phyloP scores from a whole-genome alignment of 1,139 yeast species.

The Blastobotrys capitulatus region DNA sequence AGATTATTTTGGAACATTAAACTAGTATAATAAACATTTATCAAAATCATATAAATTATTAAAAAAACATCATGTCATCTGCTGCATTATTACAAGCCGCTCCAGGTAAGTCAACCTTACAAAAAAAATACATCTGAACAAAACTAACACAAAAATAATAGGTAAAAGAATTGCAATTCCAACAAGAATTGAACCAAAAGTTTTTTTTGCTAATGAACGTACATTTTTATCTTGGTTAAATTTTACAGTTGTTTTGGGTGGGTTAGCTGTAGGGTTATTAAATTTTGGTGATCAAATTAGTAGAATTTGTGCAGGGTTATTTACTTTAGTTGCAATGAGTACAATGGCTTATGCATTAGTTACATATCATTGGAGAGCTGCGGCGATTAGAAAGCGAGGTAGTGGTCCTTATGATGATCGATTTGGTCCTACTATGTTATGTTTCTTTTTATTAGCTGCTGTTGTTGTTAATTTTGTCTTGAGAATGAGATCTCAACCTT shows the following conservation, averaged over 20 bases:
- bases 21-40: no score
- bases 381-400: constrained; percentile 95
- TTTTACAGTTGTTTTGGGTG: constrained; percentile 95
- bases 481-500: constrained; percentile 45
- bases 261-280: constrained; percentile 89
- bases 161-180: constrained; percentile 96
- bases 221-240: constrained; percentile 91
- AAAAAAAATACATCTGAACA: not conserved
- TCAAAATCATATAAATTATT: not conserved
- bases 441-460: constrained; percentile 86
- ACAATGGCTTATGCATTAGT: constrained; percentile 94
- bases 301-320: constrained; percentile 85
- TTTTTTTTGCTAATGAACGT: constrained; percentile 97
- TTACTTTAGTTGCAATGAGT: constrained; percentile 90
- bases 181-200: constrained; percentile 97
- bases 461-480: constrained; percentile 86
- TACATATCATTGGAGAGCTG: constrained; percentile 99
- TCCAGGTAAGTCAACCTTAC: constrained; percentile 40
- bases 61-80: constrained; percentile 40
- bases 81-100: constrained; percentile 60
- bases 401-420: constrained; percentile 98
- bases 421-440: constrained; percentile 97
- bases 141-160: constrained; percentile 1
- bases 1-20: no score
- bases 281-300: constrained; percentile 96